phyloP scores from a whole-genome alignment of 2,329 filamentous ascomycete genomes.

The Talaromyces sp. region DNA sequence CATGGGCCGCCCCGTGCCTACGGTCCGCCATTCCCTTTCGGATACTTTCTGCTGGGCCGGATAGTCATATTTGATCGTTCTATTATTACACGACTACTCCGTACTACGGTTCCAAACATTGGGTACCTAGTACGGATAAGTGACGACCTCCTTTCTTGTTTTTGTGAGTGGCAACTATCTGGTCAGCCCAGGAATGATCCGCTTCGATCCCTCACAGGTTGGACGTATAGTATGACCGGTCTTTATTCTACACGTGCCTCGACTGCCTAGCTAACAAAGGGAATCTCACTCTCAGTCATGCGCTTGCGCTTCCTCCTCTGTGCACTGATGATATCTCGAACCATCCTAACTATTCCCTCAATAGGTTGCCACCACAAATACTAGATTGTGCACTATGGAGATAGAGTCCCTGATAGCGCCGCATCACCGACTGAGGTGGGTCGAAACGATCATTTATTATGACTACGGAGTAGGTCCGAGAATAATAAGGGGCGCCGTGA shows the following conservation, averaged over 20 bases:
- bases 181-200: neutral
- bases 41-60: neutral
- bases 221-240: neutral
- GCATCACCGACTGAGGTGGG: neutral
- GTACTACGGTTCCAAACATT: neutral
- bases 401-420: neutral
- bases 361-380: neutral
- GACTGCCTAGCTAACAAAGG: neutral
- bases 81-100: too few relatives aligned
- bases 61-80: neutral
- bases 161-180: neutral
- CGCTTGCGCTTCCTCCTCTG: too few relatives aligned
- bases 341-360: neutral
- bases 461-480: neutral
- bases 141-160: neutral
- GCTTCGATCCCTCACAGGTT: neutral
- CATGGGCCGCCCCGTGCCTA: slow-evolving; percentile 10
- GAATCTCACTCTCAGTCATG: neutral
- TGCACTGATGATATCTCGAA: neutral
- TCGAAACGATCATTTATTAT: neutral
- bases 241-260: neutral
- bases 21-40: neutral
- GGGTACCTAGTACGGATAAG: neutral
- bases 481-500: neutral
- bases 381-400: neutral